Conservation (phyloP, 805 yeast genomes). For the Ogataea ramenticola region DNA sequence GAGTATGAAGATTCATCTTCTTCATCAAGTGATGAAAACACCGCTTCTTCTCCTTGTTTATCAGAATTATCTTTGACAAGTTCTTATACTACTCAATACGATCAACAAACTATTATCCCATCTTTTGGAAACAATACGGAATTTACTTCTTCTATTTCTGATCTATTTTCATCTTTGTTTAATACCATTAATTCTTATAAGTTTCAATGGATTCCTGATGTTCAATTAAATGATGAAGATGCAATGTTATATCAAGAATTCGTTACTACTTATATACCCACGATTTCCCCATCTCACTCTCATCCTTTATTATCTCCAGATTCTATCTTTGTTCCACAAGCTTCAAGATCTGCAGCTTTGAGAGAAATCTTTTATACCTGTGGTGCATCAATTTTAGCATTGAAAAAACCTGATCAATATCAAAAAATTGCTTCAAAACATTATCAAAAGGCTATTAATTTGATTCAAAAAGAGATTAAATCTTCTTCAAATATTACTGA, state of each 20-base stretch:
- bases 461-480: conserved; percentile 15
- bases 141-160: conserved; percentile 9
- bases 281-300: conserved; percentile 27
- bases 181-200: conserved; percentile 6
- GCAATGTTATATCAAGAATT: conserved; percentile 19
- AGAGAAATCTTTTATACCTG: conserved; percentile 31
- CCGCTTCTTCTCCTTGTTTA: neutral
- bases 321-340: conserved; percentile 26
- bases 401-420: conserved; percentile 18
- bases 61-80: neutral
- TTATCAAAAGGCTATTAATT: conserved; percentile 15
- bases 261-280: conserved; percentile 25
- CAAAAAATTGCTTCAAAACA: conserved; percentile 17
- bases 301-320: conserved; percentile 28
- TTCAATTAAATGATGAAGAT: conserved; percentile 6
- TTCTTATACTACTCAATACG: neutral
- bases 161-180: conserved; percentile 19
- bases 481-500: conserved; percentile 15
- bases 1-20: neutral
- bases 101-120: neutral
- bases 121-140: neutral
- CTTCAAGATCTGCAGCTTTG: conserved; percentile 20
- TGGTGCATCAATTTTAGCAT: conserved; percentile 31
- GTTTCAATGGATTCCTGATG: conserved; percentile 11
- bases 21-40: neutral